Conservation (phyloP, 805 yeast genomes). For the Lipomyces sp. region DNA sequence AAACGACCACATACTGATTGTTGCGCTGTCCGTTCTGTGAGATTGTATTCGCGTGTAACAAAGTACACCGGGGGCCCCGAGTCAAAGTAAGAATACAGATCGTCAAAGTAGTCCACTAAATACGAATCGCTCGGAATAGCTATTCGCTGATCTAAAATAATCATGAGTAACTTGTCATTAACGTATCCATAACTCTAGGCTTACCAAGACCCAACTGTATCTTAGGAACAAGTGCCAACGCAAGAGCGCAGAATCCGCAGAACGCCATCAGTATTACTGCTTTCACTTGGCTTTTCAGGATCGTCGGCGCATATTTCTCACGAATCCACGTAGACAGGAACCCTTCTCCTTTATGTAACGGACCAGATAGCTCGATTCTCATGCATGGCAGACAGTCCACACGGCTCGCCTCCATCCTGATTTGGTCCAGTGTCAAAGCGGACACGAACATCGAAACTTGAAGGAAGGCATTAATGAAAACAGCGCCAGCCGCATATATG, state of each 20-base stretch:
- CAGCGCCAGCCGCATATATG: slow-evolving; percentile 84
- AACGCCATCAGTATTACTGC: slow-evolving; percentile 60
- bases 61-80: slow-evolving; percentile 93
- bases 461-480: slow-evolving; percentile 70
- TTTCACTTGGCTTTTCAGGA: slow-evolving; percentile 56
- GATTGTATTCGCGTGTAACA: slow-evolving; percentile 70
- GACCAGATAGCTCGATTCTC: slow-evolving; percentile 37
- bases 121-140: slow-evolving; percentile 88
- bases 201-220: slow-evolving; percentile 67
- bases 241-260: slow-evolving; percentile 65
- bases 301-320: slow-evolving; percentile 61
- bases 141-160: slow-evolving; percentile 67
- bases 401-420: slow-evolving; percentile 61
- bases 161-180: background rate
- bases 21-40: slow-evolving; percentile 66
- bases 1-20: slow-evolving; percentile 84
- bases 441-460: slow-evolving; percentile 85
- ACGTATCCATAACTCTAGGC: background rate
- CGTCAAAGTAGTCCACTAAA: slow-evolving; percentile 77
- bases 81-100: slow-evolving; percentile 70
- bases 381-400: slow-evolving; percentile 68
- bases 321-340: slow-evolving; percentile 51
- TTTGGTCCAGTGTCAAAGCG: slow-evolving; percentile 68
- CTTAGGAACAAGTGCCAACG: slow-evolving; percentile 70
- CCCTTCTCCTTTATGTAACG: slow-evolving; percentile 32